Percentiles rank a stretch among this genome's conserved stretches.
These are phyloP conservation scores for Durio zibethinus DNA, from an alignment of 345 rosid species.

Conservation along the genomic window DNA sequence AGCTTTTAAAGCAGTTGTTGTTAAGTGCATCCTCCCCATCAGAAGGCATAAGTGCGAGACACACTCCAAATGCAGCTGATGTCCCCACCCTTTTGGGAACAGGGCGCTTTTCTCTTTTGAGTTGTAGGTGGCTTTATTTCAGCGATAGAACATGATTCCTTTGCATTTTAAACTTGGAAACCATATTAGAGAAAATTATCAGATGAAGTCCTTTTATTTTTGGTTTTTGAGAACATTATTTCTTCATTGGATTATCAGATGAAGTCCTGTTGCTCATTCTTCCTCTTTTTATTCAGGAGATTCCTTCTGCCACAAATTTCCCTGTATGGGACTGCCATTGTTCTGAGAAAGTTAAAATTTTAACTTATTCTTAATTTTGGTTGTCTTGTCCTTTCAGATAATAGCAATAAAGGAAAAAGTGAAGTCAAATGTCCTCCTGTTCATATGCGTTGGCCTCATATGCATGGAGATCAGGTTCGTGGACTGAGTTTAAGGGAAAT, in stretches of 20 bases:
- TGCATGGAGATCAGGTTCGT: conserved; percentile 81
- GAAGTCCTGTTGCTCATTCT: background rate
- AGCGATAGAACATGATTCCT: background rate
- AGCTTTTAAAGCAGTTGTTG: conserved; percentile 90
- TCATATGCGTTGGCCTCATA: conserved; percentile 96
- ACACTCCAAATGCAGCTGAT: conserved; percentile 65
- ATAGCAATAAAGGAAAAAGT: conserved; percentile 36
- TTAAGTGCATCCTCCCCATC: conserved; percentile 51
- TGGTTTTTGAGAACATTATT: background rate
- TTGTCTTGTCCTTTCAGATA: conserved; percentile 40
- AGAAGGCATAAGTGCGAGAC: conserved; percentile 43
- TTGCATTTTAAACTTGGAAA: background rate
- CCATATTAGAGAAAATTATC: background rate
- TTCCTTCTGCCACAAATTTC: background rate
- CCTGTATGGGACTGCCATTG: background rate
- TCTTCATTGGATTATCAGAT: background rate
- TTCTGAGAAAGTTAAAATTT: background rate
- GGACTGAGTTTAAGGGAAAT: conserved; percentile 90
- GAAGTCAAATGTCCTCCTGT: conserved; percentile 48
- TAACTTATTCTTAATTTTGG: conserved; percentile 16
- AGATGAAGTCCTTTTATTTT: background rate
- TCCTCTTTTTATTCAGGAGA: background rate
- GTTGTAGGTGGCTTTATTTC: conserved; percentile 55
- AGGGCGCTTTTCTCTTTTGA: conserved; percentile 86
- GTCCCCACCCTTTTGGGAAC: conserved; percentile 90